Base-by-base conservation (phyloP, 768 basidiomycete species). In the Myochromella boudieri region DNA sequence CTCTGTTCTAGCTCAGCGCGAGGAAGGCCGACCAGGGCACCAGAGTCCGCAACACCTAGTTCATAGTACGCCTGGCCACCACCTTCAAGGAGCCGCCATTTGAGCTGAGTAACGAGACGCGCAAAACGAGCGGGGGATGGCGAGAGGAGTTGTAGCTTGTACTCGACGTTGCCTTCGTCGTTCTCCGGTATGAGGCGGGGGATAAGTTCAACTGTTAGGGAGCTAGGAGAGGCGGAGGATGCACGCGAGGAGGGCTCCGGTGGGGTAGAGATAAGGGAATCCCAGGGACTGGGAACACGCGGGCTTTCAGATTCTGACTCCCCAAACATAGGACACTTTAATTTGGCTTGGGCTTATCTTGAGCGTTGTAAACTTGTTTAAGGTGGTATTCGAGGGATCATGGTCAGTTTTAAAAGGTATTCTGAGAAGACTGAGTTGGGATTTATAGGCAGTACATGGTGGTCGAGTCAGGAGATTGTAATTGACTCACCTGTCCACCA, bases 31-130 rank as follows among this genome's bases (percentile, higher is more conserved):
- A 97, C 77, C 22, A 97, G 82, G 3, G 82, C 80, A 1, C 95
- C 95, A 1, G 88, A 87, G 62, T 98, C 95, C 18, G 87, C 84
- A 0, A 98, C 87, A 1, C 82, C 82, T 9, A 85, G 75, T 52
- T 93, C 91, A 51, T 93, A 93, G 61, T 88, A 85, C 0, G 91
- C 90, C 58, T 85, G 82, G 1, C 89, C 89, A 1, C 85, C 82
- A 12, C 91, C 91, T 61, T 93, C 87, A 38, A 89, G 78, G 7
- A 94, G 76, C 2, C 95, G 81, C 94, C 95, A 97, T 60, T 95
- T 94, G 66, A 97, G 81, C 68, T 97, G 95, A 0, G 95, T 97
- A 45, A 93, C 89, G 17, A 98, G 85, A 49, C 85, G 81, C 3
- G 80, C 77, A 55, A 91, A 91, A 37, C 90, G 88, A 3, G 81